Percentiles rank a stretch among this genome's conserved stretches.
These are phyloP conservation scores for Crithidia fasciculata DNA, from an alignment of 208 protist genomes.

Conservation along the genomic window DNA sequence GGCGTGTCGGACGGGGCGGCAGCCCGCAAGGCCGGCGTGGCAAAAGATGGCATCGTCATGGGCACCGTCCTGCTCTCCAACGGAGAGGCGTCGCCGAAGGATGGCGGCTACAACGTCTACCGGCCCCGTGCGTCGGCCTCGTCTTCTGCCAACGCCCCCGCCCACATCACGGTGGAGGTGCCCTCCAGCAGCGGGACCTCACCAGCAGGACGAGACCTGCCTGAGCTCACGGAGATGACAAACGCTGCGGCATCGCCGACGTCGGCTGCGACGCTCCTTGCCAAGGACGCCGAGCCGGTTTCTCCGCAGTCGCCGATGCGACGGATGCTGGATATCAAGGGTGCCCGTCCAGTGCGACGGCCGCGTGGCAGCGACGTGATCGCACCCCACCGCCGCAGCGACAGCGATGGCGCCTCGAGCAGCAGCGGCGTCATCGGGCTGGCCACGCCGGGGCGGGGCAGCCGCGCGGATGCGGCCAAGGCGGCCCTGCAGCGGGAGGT, in stretches of 20 bases:
- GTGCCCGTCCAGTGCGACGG: constrained; percentile 27
- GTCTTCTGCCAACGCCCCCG: not conserved
- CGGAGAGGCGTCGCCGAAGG: constrained; percentile 1
- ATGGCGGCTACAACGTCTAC: not conserved
- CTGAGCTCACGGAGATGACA: not conserved
- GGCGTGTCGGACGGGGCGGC: not conserved
- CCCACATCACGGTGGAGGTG: not conserved
- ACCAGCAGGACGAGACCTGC: no score
- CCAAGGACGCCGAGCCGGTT: constrained; percentile 1
- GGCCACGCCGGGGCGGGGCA: not conserved
- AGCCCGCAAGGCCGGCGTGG: not conserved
- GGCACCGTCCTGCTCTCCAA: not conserved
- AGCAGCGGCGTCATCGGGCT: not conserved
- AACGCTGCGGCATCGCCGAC: not conserved
- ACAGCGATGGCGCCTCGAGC: not conserved
- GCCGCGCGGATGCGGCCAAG: not conserved
- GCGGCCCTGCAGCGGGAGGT: constrained; percentile 20
- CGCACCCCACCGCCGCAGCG: constrained; percentile 12
- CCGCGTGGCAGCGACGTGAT: constrained; percentile 9
- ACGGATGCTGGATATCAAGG: constrained; percentile 22
- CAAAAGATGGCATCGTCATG: not conserved
- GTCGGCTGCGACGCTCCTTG: not conserved
- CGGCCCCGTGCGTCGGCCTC: not conserved
- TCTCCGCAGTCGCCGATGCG: constrained; percentile 15
- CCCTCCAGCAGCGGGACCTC: not conserved